Base-by-base conservation (phyloP, 208 protist species). In the Wallacemonas rigidus region DNA sequence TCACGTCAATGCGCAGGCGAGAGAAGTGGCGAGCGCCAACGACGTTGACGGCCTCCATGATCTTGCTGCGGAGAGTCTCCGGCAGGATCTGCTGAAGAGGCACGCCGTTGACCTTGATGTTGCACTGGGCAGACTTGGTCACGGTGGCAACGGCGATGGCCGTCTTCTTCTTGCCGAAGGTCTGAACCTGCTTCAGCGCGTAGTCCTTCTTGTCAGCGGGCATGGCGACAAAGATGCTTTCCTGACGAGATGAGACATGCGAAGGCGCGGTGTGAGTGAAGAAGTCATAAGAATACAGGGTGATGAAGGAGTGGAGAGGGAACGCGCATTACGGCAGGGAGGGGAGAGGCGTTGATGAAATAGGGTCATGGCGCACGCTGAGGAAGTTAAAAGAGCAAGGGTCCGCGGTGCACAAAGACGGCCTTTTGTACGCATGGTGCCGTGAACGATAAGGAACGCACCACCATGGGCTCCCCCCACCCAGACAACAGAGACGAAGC, bases 91-190 rank as follows among this genome's bases (percentile, higher is more conserved):
- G 91, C 58, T 99, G 93, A 48, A 99, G 79, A 67, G 99, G 99
- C 55, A 88, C 81, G 74, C 99, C 98, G 81, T 99, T 99, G 61
- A 99, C 91, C 75, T 97, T 96, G 82, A 99, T 98, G 67, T 99
- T 91, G 78, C 99, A 99, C 76, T 97, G 96, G 41, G 86, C 67
- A 65, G 98, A 98, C 72, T 93, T 84, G 73, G 96, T 99, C 79
- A 94, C 93, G 73, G 98, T 98, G 41, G 98, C 98, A 55, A 99
- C 98, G 55, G 99, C 99, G 67, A 99, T 98, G 51, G 99, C 98
- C 44, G 94, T 99, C 95, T 99, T 99, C 98, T 99, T 97, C 87
- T 96, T 95, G 81, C 93, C 93, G 81, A 96, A 97, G 88, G 93
- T 97, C 88, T 96, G 90, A 74, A 97, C 93, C 88, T 96, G 90